These are phyloP conservation scores for Chlamydomonas sp. DNA, from an alignment of 139 green algal species.

Conservation along the genomic window DNA sequence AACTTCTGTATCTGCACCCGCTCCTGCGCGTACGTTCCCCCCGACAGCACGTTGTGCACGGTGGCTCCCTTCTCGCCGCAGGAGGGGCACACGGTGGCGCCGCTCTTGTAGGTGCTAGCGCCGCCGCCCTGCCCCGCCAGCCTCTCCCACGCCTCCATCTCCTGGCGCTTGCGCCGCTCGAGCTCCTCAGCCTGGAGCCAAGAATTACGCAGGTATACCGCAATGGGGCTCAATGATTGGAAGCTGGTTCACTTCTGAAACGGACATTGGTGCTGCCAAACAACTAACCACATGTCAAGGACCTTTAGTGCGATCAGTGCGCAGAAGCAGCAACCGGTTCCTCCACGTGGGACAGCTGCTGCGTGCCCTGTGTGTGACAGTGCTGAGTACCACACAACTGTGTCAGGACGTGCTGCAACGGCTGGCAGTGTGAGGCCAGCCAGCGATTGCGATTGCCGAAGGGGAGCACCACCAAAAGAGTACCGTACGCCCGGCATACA, in stretches of 20 bases:
- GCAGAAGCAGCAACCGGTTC: too few species aligned
- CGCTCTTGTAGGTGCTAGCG: constrained; percentile 27
- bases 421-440: too few species aligned
- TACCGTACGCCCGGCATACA: too few species aligned
- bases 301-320: too few species aligned
- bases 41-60: constrained; percentile 53
- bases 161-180: constrained; percentile 18
- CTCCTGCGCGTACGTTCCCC: constrained; percentile 53
- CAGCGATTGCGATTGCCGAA: too few species aligned
- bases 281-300: too few species aligned
- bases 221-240: too few species aligned
- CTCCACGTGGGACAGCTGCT: too few species aligned
- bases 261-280: too few species aligned
- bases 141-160: constrained; percentile 35
- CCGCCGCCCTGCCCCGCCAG: constrained; percentile 41
- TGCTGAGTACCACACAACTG: neutral
- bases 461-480: too few species aligned
- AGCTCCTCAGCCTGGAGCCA: constrained; percentile 12
- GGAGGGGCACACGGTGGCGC: constrained; percentile 13
- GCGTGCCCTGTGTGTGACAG: neutral
- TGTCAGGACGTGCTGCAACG: too few species aligned
- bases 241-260: too few species aligned
- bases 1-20: constrained; percentile 51
- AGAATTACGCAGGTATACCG: neutral
- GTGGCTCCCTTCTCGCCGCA: constrained; percentile 36